Percentiles rank a stretch among this genome's conserved stretches.
Conservation (phyloP, 345 rosid species). For the Ricinus communis region DNA sequence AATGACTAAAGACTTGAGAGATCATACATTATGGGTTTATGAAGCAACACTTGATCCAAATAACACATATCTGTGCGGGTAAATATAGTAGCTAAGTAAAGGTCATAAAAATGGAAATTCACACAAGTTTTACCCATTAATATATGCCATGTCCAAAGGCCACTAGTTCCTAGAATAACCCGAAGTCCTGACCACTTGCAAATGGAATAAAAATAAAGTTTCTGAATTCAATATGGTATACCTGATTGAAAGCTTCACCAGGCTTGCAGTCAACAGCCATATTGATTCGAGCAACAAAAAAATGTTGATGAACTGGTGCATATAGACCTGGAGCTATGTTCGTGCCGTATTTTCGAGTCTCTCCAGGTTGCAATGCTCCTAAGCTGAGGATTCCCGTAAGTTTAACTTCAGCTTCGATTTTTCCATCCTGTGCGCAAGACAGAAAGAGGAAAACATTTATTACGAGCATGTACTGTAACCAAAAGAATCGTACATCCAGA, state of each 20-base stretch:
- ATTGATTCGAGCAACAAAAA: constrained; percentile 90
- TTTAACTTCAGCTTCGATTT: constrained; percentile 90
- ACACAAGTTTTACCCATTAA: not conserved
- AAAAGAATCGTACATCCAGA: not conserved
- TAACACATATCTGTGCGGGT: not conserved
- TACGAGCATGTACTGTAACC: constrained; percentile 12
- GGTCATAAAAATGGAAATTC: not conserved
- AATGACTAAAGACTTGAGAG: no score
- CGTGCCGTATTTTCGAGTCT: constrained; percentile 82
- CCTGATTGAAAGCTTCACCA: constrained; percentile 91
- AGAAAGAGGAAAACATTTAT: constrained; percentile 2
- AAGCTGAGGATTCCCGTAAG: constrained; percentile 90
- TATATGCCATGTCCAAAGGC: not conserved
- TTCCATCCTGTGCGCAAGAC: constrained; percentile 66
- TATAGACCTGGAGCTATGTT: constrained; percentile 85
- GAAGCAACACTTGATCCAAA: not conserved
- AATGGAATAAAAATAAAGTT: not conserved
- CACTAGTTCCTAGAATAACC: not conserved
- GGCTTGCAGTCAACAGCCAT: constrained; percentile 91
- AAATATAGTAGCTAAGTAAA: not conserved
- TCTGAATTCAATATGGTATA: constrained; percentile 18
- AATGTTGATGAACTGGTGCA: constrained; percentile 94
- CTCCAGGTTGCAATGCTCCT: constrained; percentile 91
- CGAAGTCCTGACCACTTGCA: not conserved
- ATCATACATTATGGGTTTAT: not conserved